Conservation (phyloP, 2,329 filamentous ascomycete species). For the Paecilomyces dactylethromorphus region DNA sequence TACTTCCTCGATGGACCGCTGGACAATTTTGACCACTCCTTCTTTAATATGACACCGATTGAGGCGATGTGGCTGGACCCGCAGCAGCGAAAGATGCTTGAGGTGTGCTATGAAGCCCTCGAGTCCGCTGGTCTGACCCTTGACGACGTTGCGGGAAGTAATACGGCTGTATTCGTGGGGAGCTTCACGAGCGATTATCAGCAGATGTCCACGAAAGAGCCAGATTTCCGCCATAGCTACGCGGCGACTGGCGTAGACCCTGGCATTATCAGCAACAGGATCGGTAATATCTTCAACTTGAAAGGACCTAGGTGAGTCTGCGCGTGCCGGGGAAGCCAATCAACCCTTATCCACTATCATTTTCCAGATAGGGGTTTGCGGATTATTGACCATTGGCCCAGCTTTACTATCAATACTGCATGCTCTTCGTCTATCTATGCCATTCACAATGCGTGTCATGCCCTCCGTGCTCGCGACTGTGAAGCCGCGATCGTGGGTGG, state of each 20-base stretch:
- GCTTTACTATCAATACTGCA: conserved; percentile 20
- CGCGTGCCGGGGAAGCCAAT: too few species aligned
- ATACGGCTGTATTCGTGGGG: conserved; percentile 12
- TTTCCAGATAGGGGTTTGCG: too few species aligned
- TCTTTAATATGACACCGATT: conserved; percentile 16
- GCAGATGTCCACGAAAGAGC: conserved; percentile 10
- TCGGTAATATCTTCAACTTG: too few species aligned
- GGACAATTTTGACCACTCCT: conserved; percentile 13
- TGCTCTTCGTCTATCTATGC: conserved; percentile 34
- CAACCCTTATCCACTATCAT: too few species aligned
- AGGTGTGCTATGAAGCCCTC: conserved; percentile 17
- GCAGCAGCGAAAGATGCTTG: conserved; percentile 18
- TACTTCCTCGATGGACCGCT: too few species aligned
- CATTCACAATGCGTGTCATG: conserved; percentile 31
- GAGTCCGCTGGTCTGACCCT: conserved; percentile 16
- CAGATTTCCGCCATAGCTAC: conserved; percentile 1
- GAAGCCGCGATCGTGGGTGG: conserved; percentile 14
- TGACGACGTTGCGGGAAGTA: conserved; percentile 9
- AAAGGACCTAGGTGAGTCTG: too few species aligned
- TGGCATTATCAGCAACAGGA: too few species aligned
- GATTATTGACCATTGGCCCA: too few species aligned
- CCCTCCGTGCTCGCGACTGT: conserved; percentile 14
- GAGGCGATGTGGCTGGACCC: conserved; percentile 19
- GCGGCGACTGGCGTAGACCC: too few species aligned
- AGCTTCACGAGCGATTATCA: conserved; percentile 13